Percentiles rank a stretch among this genome's conserved stretches.
These are phyloP conservation scores for Mycena galopus DNA, from an alignment of 768 basidiomycete species.

Conservation along the genomic window DNA sequence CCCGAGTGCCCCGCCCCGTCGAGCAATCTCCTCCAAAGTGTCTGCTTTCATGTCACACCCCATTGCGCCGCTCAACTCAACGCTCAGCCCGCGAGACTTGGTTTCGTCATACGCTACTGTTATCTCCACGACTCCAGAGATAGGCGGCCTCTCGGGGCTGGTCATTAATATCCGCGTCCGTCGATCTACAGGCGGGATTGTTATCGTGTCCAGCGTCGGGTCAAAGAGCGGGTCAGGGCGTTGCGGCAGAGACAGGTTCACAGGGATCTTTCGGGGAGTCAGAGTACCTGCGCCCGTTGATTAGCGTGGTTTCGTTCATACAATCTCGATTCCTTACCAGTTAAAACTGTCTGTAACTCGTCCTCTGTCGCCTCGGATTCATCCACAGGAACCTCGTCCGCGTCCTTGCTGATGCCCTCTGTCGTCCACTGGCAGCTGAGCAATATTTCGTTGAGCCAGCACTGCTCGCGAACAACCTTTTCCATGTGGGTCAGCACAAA, in stretches of 20 bases:
- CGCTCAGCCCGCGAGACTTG: slow-evolving; percentile 65
- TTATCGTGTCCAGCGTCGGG: slow-evolving; percentile 52
- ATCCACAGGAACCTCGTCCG: slow-evolving; percentile 42
- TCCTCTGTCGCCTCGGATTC: slow-evolving; percentile 61
- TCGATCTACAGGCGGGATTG: slow-evolving; percentile 52
- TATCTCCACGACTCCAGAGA: slow-evolving; percentile 75
- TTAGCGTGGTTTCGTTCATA: neutral
- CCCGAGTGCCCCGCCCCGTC: slow-evolving; percentile 79
- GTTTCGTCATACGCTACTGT: slow-evolving; percentile 71
- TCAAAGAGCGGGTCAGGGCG: slow-evolving; percentile 60
- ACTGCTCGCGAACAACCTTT: slow-evolving; percentile 85
- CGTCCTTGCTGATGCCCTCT: slow-evolving; percentile 56
- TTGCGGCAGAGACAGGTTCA: slow-evolving; percentile 74
- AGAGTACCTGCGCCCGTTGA: slow-evolving; percentile 57
- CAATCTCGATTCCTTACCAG: slow-evolving; percentile 57
- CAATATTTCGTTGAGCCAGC: slow-evolving; percentile 86
- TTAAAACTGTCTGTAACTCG: slow-evolving; percentile 74
- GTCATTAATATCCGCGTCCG: slow-evolving; percentile 74
- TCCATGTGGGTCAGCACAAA: neutral
- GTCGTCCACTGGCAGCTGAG: slow-evolving; percentile 71
- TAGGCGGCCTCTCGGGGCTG: slow-evolving; percentile 73
- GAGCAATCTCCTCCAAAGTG: slow-evolving; percentile 75
- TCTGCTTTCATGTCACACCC: slow-evolving; percentile 66
- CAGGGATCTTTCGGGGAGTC: slow-evolving; percentile 74
- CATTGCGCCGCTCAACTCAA: slow-evolving; percentile 72